Conservation (phyloP, 2,329 filamentous ascomycete species). For the Aspergillus ochraceus region DNA sequence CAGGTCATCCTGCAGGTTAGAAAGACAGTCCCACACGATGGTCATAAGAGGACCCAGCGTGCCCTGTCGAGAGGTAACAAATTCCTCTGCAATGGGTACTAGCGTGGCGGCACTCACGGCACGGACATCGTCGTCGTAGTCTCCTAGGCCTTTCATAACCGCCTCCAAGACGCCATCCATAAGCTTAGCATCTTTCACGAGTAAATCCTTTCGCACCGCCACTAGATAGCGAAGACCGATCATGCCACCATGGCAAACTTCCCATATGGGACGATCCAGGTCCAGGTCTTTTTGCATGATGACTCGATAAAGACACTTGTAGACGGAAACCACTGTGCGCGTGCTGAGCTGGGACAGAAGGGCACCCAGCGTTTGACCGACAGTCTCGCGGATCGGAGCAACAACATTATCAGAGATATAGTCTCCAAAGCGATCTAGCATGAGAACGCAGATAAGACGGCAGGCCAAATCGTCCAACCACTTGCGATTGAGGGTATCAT, state of each 20-base stretch:
- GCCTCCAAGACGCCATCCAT: slow-evolving; percentile 90
- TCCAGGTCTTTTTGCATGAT: slow-evolving; percentile 86
- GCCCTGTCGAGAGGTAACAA: slow-evolving; percentile 78
- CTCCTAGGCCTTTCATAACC: slow-evolving; percentile 91
- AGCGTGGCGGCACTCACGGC: slow-evolving; percentile 96
- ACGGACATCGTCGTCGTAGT: slow-evolving; percentile 91
- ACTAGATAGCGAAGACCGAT: slow-evolving; percentile 93
- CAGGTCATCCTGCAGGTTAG: slow-evolving; percentile 93
- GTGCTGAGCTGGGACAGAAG: slow-evolving; percentile 80
- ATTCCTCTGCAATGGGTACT: slow-evolving; percentile 93
- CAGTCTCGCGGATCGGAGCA: slow-evolving; percentile 91
- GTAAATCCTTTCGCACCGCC: slow-evolving; percentile 86
- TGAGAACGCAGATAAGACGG: slow-evolving; percentile 89
- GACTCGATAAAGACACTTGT: slow-evolving; percentile 80
- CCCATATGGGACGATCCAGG: slow-evolving; percentile 76
- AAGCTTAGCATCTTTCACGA: slow-evolving; percentile 78
- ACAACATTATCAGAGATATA: slow-evolving; percentile 98
- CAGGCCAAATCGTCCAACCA: slow-evolving; percentile 97
- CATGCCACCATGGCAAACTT: slow-evolving; percentile 97
- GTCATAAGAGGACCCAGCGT: slow-evolving; percentile 81
- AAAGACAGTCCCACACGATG: slow-evolving; percentile 96
- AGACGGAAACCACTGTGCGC: slow-evolving; percentile 78
- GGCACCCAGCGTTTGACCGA: slow-evolving; percentile 89
- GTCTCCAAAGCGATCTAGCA: slow-evolving; percentile 96
- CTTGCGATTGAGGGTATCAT: slow-evolving; percentile 73